A percentile compares a stretch with the other conserved stretches of the same genome.
These are phyloP conservation scores for Cercospora sp. DNA, from an alignment of 2,329 filamentous ascomycete species.

Conservation along the genomic window DNA sequence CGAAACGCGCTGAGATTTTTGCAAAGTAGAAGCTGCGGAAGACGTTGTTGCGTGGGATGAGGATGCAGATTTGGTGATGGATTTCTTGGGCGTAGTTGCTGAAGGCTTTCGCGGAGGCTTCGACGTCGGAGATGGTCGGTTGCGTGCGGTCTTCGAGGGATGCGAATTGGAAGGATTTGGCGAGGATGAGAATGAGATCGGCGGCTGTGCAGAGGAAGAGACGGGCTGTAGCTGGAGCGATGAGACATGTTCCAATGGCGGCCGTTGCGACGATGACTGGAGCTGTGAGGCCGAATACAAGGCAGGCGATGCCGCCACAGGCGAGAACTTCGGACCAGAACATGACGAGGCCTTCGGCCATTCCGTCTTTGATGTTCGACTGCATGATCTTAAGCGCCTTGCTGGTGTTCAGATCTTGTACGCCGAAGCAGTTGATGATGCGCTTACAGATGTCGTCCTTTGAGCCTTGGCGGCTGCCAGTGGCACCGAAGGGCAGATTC, in stretches of 20 bases:
- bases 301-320: conserved; percentile 27
- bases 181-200: conserved; percentile 39
- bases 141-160: neutral
- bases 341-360: conserved; percentile 22
- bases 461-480: conserved; percentile 29
- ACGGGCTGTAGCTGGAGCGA: conserved; percentile 37
- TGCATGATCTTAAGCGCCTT: conserved; percentile 26
- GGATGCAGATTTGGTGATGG: neutral
- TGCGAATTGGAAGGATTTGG: conserved; percentile 34
- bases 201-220: conserved; percentile 39
- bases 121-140: neutral
- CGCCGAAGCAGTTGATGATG: conserved; percentile 33
- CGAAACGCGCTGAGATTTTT: neutral
- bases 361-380: conserved; percentile 27
- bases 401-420: conserved; percentile 22
- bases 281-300: conserved; percentile 31
- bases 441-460: conserved; percentile 28
- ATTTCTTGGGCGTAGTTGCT: neutral
- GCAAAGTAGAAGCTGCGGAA: neutral
- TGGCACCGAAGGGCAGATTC: conserved; percentile 24
- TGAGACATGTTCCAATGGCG: conserved; percentile 24
- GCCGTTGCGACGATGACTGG: conserved; percentile 34
- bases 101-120: neutral
- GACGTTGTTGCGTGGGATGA: neutral
- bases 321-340: conserved; percentile 26